These are phyloP conservation scores for Dioscorea cayenensis DNA, from an alignment of 116 monocot species.

Conservation along the genomic window DNA sequence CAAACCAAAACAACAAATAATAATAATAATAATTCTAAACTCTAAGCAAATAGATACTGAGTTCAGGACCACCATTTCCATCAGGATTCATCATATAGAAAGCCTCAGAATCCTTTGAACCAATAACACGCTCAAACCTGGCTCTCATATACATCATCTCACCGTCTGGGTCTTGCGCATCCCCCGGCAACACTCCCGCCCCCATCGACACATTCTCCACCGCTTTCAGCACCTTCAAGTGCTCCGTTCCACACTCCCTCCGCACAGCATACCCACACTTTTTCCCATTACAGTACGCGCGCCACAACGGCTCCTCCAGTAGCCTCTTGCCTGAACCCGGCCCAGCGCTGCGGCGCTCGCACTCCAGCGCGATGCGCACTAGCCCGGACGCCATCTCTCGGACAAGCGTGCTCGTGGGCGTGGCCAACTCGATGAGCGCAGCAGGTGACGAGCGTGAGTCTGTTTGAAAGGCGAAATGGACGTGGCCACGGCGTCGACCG, in stretches of 20 bases:
- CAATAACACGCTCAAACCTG: constrained; percentile 45
- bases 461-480: constrained; percentile 41
- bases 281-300: constrained; percentile 47
- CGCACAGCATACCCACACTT: constrained; percentile 33
- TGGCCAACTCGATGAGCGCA: constrained; percentile 34
- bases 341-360: constrained; percentile 14
- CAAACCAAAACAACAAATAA: no score
- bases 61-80: constrained; percentile 33
- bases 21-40: constrained; percentile 8
- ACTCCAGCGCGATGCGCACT: constrained; percentile 43
- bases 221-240: constrained; percentile 29
- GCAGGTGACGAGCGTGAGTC: constrained; percentile 28
- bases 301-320: constrained; percentile 33
- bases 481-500: constrained; percentile 43
- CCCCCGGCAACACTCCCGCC: constrained; percentile 44
- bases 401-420: constrained; percentile 32
- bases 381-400: constrained; percentile 50
- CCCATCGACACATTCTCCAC: constrained; percentile 46
- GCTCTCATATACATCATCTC: constrained; percentile 52
- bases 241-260: constrained; percentile 26
- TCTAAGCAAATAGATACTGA: constrained; percentile 37
- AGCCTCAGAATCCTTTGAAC: constrained; percentile 39
- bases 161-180: constrained; percentile 18
- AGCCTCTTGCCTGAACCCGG: constrained; percentile 5
- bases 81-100: constrained; percentile 47